Percentiles rank a stretch among this genome's conserved stretches.
These are phyloP conservation scores for Aristolochia fimbriata DNA, from an alignment of 164 flowering plant species.

Conservation along the genomic window DNA sequence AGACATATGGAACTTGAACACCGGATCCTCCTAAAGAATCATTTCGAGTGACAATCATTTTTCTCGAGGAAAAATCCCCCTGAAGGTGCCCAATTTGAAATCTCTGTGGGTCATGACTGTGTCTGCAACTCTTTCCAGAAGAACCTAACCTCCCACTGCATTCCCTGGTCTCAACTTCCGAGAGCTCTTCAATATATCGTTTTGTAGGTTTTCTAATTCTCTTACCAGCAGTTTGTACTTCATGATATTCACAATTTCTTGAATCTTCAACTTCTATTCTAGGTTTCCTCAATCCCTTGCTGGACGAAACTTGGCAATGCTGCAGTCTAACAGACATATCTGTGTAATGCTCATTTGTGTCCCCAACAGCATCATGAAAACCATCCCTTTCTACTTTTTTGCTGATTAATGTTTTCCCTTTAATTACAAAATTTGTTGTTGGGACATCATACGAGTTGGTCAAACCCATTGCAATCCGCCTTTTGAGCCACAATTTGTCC, in stretches of 20 bases:
- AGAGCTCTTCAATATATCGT: slow-evolving; percentile 90
- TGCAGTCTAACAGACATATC: slow-evolving; percentile 17
- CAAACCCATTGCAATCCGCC: slow-evolving; percentile 88
- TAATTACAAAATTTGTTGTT: slow-evolving; percentile 45
- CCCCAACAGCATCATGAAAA: slow-evolving; percentile 8
- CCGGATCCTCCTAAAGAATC: slow-evolving; percentile 84
- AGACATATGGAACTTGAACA: slow-evolving; percentile 75
- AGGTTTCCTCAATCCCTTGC: slow-evolving; percentile 21
- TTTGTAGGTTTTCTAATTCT: slow-evolving; percentile 88
- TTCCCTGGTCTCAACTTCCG: slow-evolving; percentile 58
- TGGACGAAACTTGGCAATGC: slow-evolving; percentile 18
- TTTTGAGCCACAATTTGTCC: slow-evolving; percentile 92
- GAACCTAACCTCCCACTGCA: slow-evolving; percentile 29
- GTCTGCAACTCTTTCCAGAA: slow-evolving; percentile 23
- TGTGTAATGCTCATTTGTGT: slow-evolving; percentile 12
- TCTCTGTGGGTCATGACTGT: slow-evolving; percentile 19
- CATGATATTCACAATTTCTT: slow-evolving; percentile 25
- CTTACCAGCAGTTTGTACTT: slow-evolving; percentile 44
- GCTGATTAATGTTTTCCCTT: slow-evolving; percentile 34
- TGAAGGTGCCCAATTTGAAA: slow-evolving; percentile 21
- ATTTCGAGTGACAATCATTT: slow-evolving; percentile 38
- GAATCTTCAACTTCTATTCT: slow-evolving; percentile 13
- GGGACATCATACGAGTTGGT: slow-evolving; percentile 81
- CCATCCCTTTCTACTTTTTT: slow-evolving; percentile 16
- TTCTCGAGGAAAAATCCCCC: slow-evolving; percentile 23